A percentile compares a stretch with the other conserved stretches of the same genome.
Evolutionary conservation across 2,329 filamentous ascomycete genomes (phyloP).

Genomic region (Curvularia sp.): DNA sequence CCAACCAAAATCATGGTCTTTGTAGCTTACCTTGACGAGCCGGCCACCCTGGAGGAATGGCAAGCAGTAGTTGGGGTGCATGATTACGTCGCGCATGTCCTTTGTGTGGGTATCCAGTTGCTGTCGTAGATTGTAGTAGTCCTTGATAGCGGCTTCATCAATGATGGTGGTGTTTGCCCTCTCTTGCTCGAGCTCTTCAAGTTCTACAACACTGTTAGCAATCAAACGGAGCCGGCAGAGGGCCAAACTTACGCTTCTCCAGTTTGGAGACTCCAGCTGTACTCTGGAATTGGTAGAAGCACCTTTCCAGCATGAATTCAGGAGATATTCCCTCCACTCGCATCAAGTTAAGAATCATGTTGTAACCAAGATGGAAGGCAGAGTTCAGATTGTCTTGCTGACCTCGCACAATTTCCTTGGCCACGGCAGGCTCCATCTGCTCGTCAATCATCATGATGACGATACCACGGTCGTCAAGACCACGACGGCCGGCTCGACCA

Average conservation of each 20-base stretch:
- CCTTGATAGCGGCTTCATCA: slow-evolving; percentile 87
- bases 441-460: slow-evolving; percentile 99
- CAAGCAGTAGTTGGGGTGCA: slow-evolving; percentile 84
- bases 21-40: slow-evolving; percentile 82
- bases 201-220: slow-evolving; percentile 58
- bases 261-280: slow-evolving; percentile 82
- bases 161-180: slow-evolving; percentile 76
- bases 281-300: slow-evolving; percentile 98
- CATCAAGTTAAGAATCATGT: slow-evolving; percentile 97
- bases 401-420: slow-evolving; percentile 93
- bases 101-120: slow-evolving; percentile 83
- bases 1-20: slow-evolving; percentile 88
- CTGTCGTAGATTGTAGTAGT: slow-evolving; percentile 90
- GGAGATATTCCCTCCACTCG: slow-evolving; percentile 99
- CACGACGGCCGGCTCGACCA: slow-evolving; percentile 92
- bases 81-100: slow-evolving; percentile 91
- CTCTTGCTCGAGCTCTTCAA: slow-evolving; percentile 78
- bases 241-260: slow-evolving; percentile 66
- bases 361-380: slow-evolving; percentile 96
- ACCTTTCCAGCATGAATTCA: slow-evolving; percentile 97
- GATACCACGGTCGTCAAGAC: slow-evolving; percentile 95
- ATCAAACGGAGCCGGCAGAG: background rate
- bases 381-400: slow-evolving; percentile 98
- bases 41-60: slow-evolving; percentile 88
- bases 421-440: slow-evolving; percentile 92